Evolutionary conservation across 2,329 filamentous ascomycete species (phyloP), one percentile per base, ranked within the genome.

Genomic region (Westerdykella sp.): DNA sequence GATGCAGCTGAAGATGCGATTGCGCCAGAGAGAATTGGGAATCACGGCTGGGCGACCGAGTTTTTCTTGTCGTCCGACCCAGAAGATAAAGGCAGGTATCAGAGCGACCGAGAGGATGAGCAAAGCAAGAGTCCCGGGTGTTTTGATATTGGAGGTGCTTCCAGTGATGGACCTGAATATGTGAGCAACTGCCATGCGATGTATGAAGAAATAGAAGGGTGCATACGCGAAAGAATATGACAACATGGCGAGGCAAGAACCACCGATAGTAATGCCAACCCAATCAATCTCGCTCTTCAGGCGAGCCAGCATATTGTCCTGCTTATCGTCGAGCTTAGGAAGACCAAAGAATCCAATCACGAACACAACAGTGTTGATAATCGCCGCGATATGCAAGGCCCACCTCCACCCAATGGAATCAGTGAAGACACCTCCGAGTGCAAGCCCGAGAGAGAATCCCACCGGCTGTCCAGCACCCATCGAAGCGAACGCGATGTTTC

Each of bases 11-110:
- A 83, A 84, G 2, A 74, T 61, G 0, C 61, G 57, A 36, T 79
- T 81, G n/a, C 64, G 70, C 80, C 80, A 84, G 0, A 84, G 62
- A 0, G 72, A 73, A 55, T 83, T 83, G 0, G 80, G 80, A 16
- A 84, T 81, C 6, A 84, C 57, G 0, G 78, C 78, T 11, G 78
- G 73, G 2, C 66, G 67, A 9, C 68, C 66, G 0, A 59, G 53
- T 10, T 61, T 65, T 38, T 75, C 73, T 39, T 75, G 76, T 3
- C 67, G 65, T 10, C 69, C 67, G 38, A 79, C 71, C 79, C 79
- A 83, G 9, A 65, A 55, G 35, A 75, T 62, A 54, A 83, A 83
- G 0, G 62, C 53, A 0, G 73, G 72, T 2, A 80, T 57, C 2
- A 72, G 50, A 2, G 66, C 49, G 2, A 72, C 46, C 4, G 71